phyloP scores from a whole-genome alignment of 1,284 basidiomycete genomes.

The Ceratobasidium sp. region DNA sequence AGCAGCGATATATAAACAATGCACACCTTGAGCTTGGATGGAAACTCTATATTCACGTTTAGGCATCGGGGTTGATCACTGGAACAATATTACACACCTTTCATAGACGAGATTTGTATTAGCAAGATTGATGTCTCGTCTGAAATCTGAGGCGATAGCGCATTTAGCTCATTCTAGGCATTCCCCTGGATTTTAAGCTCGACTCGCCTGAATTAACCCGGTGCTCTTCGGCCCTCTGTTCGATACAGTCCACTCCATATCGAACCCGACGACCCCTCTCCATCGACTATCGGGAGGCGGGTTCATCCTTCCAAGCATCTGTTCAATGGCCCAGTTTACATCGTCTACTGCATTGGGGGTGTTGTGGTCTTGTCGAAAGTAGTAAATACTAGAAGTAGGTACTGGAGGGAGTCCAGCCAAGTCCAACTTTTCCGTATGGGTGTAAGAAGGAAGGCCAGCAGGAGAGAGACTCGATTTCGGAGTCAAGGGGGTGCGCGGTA shows the following conservation, averaged over 20 bases:
- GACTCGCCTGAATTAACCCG: constrained; percentile 30
- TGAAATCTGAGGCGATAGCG: constrained; percentile 34
- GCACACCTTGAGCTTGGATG: constrained; percentile 35
- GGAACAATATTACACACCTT: constrained; percentile 12
- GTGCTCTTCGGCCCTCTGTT: constrained; percentile 16
- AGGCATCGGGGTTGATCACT: too few species aligned
- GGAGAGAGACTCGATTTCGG: neutral
- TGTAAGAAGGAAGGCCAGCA: constrained; percentile 16
- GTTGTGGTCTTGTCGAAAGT: neutral
- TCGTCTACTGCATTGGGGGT: neutral
- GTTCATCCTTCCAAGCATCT: constrained; percentile 22
- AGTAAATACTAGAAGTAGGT: neutral
- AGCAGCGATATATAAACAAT: too few species aligned
- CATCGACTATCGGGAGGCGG: constrained; percentile 30
- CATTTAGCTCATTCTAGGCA: neutral
- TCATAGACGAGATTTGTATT: constrained; percentile 43
- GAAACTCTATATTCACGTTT: constrained; percentile 9
- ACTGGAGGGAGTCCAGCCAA: constrained; percentile 10
- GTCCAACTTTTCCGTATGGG: neutral
- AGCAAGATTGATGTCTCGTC: constrained; percentile 41
- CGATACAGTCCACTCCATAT: constrained; percentile 44
- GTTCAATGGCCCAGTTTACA: constrained; percentile 11
- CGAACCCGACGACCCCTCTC: constrained; percentile 43
- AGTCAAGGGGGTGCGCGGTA: too few species aligned
- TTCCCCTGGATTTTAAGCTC: neutral